Evolutionary conservation across 2,329 filamentous ascomycete species (phyloP).

Genomic region (Metarhizium sp.): DNA sequence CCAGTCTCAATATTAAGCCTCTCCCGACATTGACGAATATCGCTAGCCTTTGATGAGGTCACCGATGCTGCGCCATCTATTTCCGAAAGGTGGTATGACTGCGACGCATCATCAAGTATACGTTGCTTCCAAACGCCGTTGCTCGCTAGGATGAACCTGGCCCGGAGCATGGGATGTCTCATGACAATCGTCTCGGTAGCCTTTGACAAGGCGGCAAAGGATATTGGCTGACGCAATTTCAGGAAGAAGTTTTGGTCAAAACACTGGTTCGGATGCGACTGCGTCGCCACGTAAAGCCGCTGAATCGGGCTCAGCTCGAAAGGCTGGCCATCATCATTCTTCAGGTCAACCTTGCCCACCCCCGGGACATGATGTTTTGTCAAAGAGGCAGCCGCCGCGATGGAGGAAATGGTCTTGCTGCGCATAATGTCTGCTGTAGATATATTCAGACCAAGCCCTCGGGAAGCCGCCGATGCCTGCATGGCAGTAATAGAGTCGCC

Average conservation of each 20-base stretch:
- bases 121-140: constrained; percentile 13
- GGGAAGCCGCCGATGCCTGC: neutral
- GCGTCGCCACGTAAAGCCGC: neutral
- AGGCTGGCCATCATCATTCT: neutral
- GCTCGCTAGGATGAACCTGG: constrained; percentile 15
- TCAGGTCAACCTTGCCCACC: neutral
- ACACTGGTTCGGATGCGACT: neutral
- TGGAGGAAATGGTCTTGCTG: neutral
- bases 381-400: neutral
- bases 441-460: neutral
- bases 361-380: neutral
- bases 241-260: neutral
- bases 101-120: constrained; percentile 5
- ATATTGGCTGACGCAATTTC: neutral
- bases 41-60: neutral
- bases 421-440: neutral
- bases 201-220: neutral
- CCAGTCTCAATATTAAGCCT: neutral
- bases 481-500: constrained; percentile 8
- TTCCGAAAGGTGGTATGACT: neutral
- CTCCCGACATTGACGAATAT: neutral
- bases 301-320: neutral
- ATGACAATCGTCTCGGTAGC: neutral
- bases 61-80: neutral
- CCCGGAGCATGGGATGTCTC: constrained; percentile 21